Evolutionary conservation across 1,139 yeast genomes (phyloP).

Genomic region (Fermentozyma sake): DNA sequence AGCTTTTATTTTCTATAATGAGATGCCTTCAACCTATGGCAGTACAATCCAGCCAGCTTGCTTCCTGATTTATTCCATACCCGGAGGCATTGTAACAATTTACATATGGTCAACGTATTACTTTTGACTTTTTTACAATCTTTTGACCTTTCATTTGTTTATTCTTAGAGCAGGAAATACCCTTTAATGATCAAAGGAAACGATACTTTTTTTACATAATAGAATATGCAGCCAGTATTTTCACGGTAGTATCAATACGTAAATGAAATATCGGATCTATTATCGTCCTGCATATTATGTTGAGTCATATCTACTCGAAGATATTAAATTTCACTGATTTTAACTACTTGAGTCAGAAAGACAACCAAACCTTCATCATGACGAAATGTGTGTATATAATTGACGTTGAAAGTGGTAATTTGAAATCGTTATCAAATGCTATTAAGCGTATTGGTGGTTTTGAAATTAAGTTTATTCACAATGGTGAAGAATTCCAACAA

Average conservation of each 20-base stretch:
- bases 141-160: neutral
- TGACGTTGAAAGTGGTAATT: conserved; percentile 93
- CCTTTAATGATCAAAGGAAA: too few relatives aligned
- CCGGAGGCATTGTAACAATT: too few relatives aligned
- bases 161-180: conserved; percentile 1
- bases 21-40: too few relatives aligned
- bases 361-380: conserved; percentile 12
- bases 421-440: conserved; percentile 86
- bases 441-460: conserved; percentile 68
- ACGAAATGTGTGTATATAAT: conserved; percentile 59
- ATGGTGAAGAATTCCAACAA: conserved; percentile 30
- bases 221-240: too few relatives aligned
- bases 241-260: too few relatives aligned
- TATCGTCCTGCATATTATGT: conserved; percentile 1
- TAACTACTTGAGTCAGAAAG: neutral
- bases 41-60: too few relatives aligned
- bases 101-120: too few relatives aligned
- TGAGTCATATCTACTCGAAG: conserved; percentile 6
- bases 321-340: neutral
- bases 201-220: too few relatives aligned
- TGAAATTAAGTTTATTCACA: conserved; percentile 47
- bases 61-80: too few relatives aligned
- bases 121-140: too few relatives aligned
- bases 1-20: too few relatives aligned
- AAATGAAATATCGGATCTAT: neutral